A percentile compares a stretch with the other conserved stretches of the same genome.
These are phyloP conservation scores for Diaporthe sp. DNA, from an alignment of 2,329 filamentous ascomycete species.

Conservation along the genomic window DNA sequence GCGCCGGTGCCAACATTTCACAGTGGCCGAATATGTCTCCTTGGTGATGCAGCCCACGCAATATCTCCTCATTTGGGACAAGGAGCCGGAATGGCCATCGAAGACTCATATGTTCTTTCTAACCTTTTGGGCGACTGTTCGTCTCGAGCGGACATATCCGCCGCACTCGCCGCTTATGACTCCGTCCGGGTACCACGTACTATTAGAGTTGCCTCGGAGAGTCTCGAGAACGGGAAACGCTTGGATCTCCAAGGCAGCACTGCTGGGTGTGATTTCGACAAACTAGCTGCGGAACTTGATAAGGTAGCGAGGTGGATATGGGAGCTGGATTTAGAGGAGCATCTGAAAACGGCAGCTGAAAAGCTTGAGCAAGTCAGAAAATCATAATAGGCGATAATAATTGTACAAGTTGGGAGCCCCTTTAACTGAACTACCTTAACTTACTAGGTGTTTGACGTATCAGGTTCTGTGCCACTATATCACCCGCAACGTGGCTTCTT, in stretches of 20 bases:
- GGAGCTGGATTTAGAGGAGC: constrained; percentile 11
- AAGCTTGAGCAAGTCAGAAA: neutral
- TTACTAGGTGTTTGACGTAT: neutral
- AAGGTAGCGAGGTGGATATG: constrained; percentile 19
- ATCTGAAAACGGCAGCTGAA: constrained; percentile 10
- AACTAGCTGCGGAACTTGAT: neutral
- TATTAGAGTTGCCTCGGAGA: neutral
- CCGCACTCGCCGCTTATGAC: constrained; percentile 22
- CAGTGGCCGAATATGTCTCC: constrained; percentile 3
- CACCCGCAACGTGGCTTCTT: neutral
- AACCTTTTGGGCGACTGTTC: constrained; percentile 6
- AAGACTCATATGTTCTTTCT: constrained; percentile 16
- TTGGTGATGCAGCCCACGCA: constrained; percentile 30
- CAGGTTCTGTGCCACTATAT: neutral
- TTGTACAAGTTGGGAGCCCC: neutral
- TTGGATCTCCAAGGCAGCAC: constrained; percentile 13
- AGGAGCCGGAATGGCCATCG: constrained; percentile 31
- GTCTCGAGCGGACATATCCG: neutral
- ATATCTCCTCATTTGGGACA: constrained; percentile 24
- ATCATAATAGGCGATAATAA: neutral
- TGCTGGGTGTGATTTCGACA: constrained; percentile 20
- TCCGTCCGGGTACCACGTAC: constrained; percentile 23
- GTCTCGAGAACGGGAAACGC: constrained; percentile 9
- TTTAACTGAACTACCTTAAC: neutral
- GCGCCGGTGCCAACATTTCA: constrained; percentile 13